phyloP scores from a whole-genome alignment of 345 rosid genomes.

The Eucalyptus microcorys region DNA sequence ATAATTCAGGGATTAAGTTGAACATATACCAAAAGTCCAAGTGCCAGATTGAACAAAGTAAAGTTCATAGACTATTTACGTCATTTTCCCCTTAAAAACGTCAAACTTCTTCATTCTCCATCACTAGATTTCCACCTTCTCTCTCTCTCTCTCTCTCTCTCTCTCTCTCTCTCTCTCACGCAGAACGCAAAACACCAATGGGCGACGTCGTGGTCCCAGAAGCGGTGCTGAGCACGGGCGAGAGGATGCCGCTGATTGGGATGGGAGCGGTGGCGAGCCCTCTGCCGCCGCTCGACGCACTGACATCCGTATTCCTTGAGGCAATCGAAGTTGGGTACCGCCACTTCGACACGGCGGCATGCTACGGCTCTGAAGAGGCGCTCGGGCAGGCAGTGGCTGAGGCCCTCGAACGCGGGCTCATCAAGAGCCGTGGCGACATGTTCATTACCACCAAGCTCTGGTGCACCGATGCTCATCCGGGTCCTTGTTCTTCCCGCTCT shows the following conservation, averaged over 20 bases:
- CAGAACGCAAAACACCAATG: neutral
- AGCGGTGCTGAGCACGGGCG: slow-evolving; percentile 7
- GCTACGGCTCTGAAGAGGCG: slow-evolving; percentile 30
- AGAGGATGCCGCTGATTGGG: slow-evolving; percentile 28
- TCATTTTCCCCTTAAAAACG: neutral
- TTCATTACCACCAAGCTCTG: slow-evolving; percentile 61
- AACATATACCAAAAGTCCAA: no score
- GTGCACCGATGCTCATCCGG: slow-evolving; percentile 32
- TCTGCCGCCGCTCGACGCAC: neutral
- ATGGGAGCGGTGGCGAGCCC: slow-evolving; percentile 1
- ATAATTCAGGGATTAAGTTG: no score
- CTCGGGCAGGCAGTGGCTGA: slow-evolving; percentile 37
- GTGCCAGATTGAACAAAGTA: no score
- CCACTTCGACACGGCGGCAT: slow-evolving; percentile 55
- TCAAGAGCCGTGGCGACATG: slow-evolving; percentile 26
- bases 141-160: neutral
- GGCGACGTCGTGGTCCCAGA: neutral
- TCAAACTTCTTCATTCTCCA: neutral
- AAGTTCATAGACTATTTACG: no score
- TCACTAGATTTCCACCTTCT: neutral
- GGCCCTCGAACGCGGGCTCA: slow-evolving; percentile 19
- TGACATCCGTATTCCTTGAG: slow-evolving; percentile 8
- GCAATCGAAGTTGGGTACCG: slow-evolving; percentile 47
- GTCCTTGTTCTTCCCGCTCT: slow-evolving; percentile 42
- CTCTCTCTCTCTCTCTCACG: neutral